These are phyloP conservation scores for barrel medic (Medicago truncatula) DNA, from an alignment of 306 rosid species.

Conservation along the genomic window DNA sequence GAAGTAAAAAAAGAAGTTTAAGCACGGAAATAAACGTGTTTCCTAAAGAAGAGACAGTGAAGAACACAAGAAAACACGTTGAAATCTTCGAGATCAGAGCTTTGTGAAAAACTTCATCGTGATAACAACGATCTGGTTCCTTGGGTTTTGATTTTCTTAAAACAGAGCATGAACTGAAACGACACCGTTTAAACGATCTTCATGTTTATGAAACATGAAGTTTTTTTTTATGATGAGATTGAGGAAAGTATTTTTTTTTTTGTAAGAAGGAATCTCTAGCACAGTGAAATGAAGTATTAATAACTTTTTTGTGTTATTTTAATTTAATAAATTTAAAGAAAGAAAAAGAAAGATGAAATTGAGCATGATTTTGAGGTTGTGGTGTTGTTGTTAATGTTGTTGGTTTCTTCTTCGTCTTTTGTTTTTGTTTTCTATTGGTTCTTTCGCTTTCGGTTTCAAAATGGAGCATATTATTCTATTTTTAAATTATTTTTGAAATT, in stretches of 20 bases:
- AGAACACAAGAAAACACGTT: constrained; percentile 54
- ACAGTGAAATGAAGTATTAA: constrained; percentile 27
- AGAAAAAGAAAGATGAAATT: constrained; percentile 39
- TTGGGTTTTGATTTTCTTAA: constrained; percentile 15
- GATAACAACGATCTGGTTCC: constrained; percentile 52
- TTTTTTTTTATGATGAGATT: neutral
- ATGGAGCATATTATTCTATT: constrained; percentile 37
- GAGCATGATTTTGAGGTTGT: neutral
- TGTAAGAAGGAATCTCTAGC: constrained; percentile 20
- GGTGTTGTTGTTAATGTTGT: constrained; percentile 26
- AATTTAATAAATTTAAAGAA: neutral
- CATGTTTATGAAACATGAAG: neutral
- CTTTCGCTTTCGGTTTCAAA: constrained; percentile 85
- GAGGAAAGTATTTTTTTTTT: neutral
- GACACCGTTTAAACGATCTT: constrained; percentile 55
- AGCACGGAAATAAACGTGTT: constrained; percentile 3
- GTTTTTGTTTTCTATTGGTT: constrained; percentile 65
- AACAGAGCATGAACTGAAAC: constrained; percentile 38
- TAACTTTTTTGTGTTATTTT: too few relatives aligned
- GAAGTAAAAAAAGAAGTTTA: too few relatives aligned
- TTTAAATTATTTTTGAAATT: neutral
- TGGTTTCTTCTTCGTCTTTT: constrained; percentile 34
- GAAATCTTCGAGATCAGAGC: constrained; percentile 67
- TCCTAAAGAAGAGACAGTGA: constrained; percentile 46
- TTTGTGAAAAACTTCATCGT: constrained; percentile 29